phyloP scores from a whole-genome alignment of 1,139 yeast species.

The Taphrina populina region DNA sequence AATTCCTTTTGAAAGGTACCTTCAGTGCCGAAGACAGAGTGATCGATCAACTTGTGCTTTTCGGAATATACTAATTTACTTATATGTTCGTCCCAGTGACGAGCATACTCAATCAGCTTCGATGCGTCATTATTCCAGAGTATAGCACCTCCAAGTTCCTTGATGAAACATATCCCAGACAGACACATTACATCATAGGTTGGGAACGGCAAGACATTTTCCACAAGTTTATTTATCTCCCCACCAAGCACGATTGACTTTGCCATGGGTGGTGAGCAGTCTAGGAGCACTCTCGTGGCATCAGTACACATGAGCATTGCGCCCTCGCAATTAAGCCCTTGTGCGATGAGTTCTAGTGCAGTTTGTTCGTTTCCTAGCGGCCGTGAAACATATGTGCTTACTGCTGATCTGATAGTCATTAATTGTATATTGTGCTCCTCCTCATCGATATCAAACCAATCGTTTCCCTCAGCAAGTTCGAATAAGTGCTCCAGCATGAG shows the following conservation, averaged over 20 bases:
- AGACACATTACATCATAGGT: slow-evolving; percentile 23
- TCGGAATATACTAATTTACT: slow-evolving; percentile 18
- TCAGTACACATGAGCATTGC: slow-evolving; percentile 31
- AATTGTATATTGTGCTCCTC: slow-evolving; percentile 30
- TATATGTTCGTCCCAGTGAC: slow-evolving; percentile 28
- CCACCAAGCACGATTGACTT: slow-evolving; percentile 27
- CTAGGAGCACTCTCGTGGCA: slow-evolving; percentile 26
- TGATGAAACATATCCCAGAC: slow-evolving; percentile 33
- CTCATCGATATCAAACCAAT: slow-evolving; percentile 32
- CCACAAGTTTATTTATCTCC: slow-evolving; percentile 19
- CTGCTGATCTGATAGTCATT: slow-evolving; percentile 26
- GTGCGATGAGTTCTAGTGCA: slow-evolving; percentile 27
- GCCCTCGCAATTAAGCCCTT: slow-evolving; percentile 30
- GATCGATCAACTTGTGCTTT: slow-evolving; percentile 18
- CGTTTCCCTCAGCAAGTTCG: slow-evolving; percentile 33
- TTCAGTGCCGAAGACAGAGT: slow-evolving; percentile 22
- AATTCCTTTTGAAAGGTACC: slow-evolving; percentile 1
- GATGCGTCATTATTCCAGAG: slow-evolving; percentile 38
- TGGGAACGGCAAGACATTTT: slow-evolving; percentile 27
- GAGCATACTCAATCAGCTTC: slow-evolving; percentile 24
- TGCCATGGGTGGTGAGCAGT: slow-evolving; percentile 29
- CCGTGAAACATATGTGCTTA: slow-evolving; percentile 27
- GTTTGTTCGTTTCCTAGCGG: slow-evolving; percentile 27
- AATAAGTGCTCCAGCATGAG: slow-evolving; percentile 38
- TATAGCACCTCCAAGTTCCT: slow-evolving; percentile 35